Evolutionary conservation across 257 asterid species (phyloP), one percentile per base, ranked within the genome.

Genomic region (Nicotiana benthamiana): DNA sequence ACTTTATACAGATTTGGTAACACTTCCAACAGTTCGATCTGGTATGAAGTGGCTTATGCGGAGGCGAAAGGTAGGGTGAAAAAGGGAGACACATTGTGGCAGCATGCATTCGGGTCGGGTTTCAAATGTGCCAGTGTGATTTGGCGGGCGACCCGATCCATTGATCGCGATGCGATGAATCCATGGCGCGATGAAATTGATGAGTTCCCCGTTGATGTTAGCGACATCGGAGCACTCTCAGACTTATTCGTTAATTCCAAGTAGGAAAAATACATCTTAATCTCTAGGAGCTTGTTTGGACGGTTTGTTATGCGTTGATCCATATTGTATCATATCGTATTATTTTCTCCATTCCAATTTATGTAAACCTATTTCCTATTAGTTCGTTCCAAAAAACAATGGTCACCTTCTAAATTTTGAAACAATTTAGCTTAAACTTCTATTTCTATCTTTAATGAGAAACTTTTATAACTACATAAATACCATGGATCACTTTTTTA

Each of bases 21-120:
- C 79, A 84, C 89, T 62, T 88, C 89, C 1, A 88, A 87, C 46
- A 86, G 87, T 36, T 88, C 91, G 9, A 43, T 88, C n/a, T 88
- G 89, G 91, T 86, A 88, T 27, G 80, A 75, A 20, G 53, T 88
- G 17, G 90, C 89, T 2, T 88, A 86, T n/a, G 79, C 84, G 0
- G 91, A 88, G 82, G 89, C 91, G 0, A 86, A 88, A 46, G 91
- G 89, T 28, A 79, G 87, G 82, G 70, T 87, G 65, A 78, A 57
- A 75, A 88, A 86, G 81, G 89, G 91, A 3, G 66, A 84, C 15
- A 74, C 86, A 48, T 80, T 86, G 9, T 86, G 91, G 89, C 88
- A 88, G 46, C 82, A 86, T 0, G 85, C 91, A 9, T 88, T 88
- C 18, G 89, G 87, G 48, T 88, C 88, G 5, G 89, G 91, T 43